Evolutionary conservation across 2,329 filamentous ascomycete genomes (phyloP).

Genomic region (Geoglossum cookeanum): DNA sequence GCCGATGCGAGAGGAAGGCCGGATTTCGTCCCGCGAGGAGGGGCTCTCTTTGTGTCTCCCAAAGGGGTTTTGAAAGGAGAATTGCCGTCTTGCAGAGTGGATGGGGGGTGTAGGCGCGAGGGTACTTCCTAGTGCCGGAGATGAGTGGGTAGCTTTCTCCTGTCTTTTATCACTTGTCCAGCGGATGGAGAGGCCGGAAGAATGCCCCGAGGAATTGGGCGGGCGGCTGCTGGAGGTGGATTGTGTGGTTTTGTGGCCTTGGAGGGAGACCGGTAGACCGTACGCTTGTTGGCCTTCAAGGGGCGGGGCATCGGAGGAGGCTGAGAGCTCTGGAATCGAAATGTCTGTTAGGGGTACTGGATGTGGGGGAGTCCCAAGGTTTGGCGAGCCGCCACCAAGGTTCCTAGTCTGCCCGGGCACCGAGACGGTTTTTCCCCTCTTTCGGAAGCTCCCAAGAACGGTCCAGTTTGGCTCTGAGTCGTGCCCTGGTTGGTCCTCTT

Average conservation of each 20-base stretch:
- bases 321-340: neutral
- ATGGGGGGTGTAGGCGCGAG: conserved; percentile 18
- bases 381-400: conserved; percentile 16
- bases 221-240: conserved; percentile 11
- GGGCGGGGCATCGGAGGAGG: neutral
- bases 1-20: neutral
- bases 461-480: conserved; percentile 18
- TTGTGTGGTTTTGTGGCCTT: conserved; percentile 27
- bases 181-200: neutral
- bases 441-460: conserved; percentile 25
- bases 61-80: conserved; percentile 84
- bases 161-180: neutral
- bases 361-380: conserved; percentile 35
- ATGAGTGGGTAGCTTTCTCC: neutral
- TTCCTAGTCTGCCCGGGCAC: conserved; percentile 19
- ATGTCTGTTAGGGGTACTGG: conserved; percentile 43
- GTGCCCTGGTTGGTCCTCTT: conserved; percentile 37
- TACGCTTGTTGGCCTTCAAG: conserved; percentile 27
- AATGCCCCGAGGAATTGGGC: conserved; percentile 7
- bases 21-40: conserved; percentile 8
- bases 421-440: conserved; percentile 17
- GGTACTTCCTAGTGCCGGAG: neutral
- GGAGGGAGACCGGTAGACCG: conserved; percentile 25
- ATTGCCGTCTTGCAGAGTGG: conserved; percentile 51
- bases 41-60: conserved; percentile 28